Evolutionary conservation across 345 rosid species (phyloP).

Genomic region (Stellera chamaejasme): DNA sequence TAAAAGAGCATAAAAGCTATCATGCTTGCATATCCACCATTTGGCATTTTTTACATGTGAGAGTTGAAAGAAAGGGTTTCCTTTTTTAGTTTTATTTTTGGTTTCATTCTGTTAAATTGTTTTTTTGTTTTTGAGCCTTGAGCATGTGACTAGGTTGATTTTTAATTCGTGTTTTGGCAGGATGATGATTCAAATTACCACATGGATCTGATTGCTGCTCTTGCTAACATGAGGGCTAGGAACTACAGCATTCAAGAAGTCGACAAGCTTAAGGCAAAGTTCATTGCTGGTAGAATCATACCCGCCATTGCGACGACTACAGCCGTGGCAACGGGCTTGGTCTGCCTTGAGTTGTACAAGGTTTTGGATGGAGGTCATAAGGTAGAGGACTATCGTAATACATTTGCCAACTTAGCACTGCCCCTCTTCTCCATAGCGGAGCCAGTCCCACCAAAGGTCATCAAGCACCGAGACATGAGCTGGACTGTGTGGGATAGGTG

Average conservation of each 20-base stretch:
- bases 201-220: constrained; percentile 95
- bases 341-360: constrained; percentile 94
- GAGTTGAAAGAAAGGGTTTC: neutral
- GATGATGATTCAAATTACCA: constrained; percentile 98
- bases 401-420: constrained; percentile 89
- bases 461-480: constrained; percentile 73
- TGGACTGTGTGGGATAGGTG: constrained; percentile 99
- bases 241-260: constrained; percentile 95
- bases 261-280: constrained; percentile 96
- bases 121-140: neutral
- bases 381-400: constrained; percentile 91
- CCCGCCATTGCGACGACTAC: constrained; percentile 99
- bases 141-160: neutral
- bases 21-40: neutral
- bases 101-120: neutral
- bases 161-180: constrained; percentile 26
- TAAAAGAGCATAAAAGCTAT: no score
- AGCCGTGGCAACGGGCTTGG: constrained; percentile 96
- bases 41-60: no score
- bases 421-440: constrained; percentile 96
- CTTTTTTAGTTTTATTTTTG: neutral
- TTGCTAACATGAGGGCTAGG: constrained; percentile 99
- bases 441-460: constrained; percentile 89
- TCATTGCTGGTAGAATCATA: constrained; percentile 97
- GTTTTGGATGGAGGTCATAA: constrained; percentile 68